A percentile compares a stretch with the other conserved stretches of the same genome.
These are phyloP conservation scores for Poa pratensis DNA, from an alignment of 176 grass and related monocot species.

Conservation along the genomic window DNA sequence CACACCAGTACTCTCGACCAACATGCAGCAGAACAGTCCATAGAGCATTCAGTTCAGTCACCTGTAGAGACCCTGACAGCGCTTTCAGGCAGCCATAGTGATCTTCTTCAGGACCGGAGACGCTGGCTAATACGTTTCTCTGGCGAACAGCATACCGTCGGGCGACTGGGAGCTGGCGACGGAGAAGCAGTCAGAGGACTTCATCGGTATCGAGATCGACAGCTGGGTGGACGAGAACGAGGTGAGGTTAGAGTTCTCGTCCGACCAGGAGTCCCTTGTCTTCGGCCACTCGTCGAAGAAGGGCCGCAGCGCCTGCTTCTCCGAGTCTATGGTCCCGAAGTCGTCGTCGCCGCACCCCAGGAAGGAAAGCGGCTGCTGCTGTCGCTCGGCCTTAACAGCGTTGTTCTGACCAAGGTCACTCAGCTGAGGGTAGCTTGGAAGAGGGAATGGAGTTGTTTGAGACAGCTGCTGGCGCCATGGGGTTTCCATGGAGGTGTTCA, in stretches of 20 bases:
- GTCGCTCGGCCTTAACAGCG: constrained; percentile 40
- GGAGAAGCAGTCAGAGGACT: constrained; percentile 69
- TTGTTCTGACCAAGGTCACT: constrained; percentile 45
- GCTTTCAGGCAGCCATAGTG: neutral
- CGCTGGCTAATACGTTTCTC: neutral
- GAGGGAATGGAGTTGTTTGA: constrained; percentile 40
- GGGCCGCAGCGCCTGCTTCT: constrained; percentile 62
- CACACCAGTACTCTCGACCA: neutral
- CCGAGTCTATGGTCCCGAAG: constrained; percentile 29
- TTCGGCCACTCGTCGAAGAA: constrained; percentile 95
- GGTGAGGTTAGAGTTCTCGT: constrained; percentile 54
- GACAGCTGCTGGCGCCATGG: constrained; percentile 53
- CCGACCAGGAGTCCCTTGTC: constrained; percentile 62
- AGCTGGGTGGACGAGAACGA: constrained; percentile 77
- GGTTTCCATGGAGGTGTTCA: constrained; percentile 49
- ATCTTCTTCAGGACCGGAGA: neutral
- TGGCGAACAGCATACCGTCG: constrained; percentile 35
- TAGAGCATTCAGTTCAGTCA: constrained; percentile 26
- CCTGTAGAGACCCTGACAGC: constrained; percentile 28
- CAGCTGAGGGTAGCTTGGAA: constrained; percentile 49
- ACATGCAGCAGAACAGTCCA: neutral
- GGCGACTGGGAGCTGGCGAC: constrained; percentile 69
- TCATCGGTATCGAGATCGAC: constrained; percentile 73
- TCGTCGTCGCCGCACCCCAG: constrained; percentile 24
- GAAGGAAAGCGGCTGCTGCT: constrained; percentile 49